Base-by-base conservation (phyloP, 371 early-diverging fungal species). In the Apophysomyces ossiformis region DNA sequence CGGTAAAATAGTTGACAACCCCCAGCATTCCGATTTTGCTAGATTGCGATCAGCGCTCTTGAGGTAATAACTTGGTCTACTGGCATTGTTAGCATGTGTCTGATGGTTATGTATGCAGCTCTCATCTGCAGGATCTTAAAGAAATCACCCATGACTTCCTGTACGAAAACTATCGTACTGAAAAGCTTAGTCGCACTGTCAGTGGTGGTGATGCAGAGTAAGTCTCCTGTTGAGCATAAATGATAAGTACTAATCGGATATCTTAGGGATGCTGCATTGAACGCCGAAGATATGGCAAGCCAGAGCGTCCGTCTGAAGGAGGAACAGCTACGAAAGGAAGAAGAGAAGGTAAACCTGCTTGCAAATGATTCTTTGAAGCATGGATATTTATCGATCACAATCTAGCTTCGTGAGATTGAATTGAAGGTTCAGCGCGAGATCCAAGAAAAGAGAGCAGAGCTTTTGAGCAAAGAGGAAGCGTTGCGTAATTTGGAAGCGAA, bases 11-110 rank as follows among this genome's bases (percentile, higher is more conserved):
- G 92, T 95, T 57, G 92, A 90, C 59, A 92, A 93, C 63, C 87
- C 89, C 36, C 88, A 94, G 71, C 95, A 97, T 79, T 98, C 96
- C 75, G 99, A 99, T 73, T 99, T 99, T 80, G 94, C 92, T 21
- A 92, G 94, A 66, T 89, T 99, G 60, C 90, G 97, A 67, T 96
- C 93, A 72, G 94, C 95, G 59, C 81, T 98, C 45, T 85, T 96
- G 39, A 87, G 85, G 89, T 89, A 80, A 64, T 35, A 36, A 32
- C 32, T 8, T 11, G 11, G 5, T 1, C 1, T 7, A 21, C 9
- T 18, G 54, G 26, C 2, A 32, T 9, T 9, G 54, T 18, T 9
- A 6, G 9, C 54, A 21, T 9, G 21, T 37, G 26, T n/a, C 50
- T 21, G 32, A 37, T 16, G 1, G n/a, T 37, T 7, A 18, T 9